Base-by-base conservation (phyloP, 345 rosid species). In the Geranium rotundifolium region DNA sequence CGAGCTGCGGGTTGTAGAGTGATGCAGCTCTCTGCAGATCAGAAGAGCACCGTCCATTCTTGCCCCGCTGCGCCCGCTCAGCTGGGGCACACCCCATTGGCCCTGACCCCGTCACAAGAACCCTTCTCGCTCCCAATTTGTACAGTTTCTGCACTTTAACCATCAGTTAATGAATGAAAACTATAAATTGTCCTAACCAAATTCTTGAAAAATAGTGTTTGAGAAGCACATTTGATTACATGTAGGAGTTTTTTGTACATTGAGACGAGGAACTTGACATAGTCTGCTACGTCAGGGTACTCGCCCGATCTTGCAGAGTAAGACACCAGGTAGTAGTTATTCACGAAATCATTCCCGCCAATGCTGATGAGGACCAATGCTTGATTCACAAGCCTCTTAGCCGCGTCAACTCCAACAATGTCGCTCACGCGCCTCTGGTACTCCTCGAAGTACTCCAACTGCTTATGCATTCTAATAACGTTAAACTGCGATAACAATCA, bases 291-390 rank as follows among this genome's bases (percentile, higher is more conserved):
- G 19, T 31, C 37, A 7, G 80, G 1, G 58, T 61, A 86, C 52
- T 86, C 84, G 63, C 80, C 85, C 55, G 89, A 86, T 67, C 85
- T 73, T 14, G 80, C 63, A 0, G 89, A 83, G 75, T 50, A 73
- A 3, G 92, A 87, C 55, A 84, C 81, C 81, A 89, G 73, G 68
- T 65, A 91, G 65, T 89, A 91, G 72, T 91, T 91, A 77, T 89
- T 91, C 29, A 89, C 95, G 13, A 91, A 91, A 67, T 91, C 98
- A 17, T 91, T 91, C 66, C 96, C 98, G 3, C 98, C 96, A 0
- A 81, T 69, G 0, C 92, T 84, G 64, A 89, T 80, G 29, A 91
- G 84, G 13, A 82, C 71, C 1, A 89, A 83, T 19, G 92, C 87
- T 60, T 71, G 30, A 15, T 73, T 86, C 9, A 91, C 89, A 1